phyloP scores from a whole-genome alignment of 441 rosid genomes.

The Gossypium aridum region DNA sequence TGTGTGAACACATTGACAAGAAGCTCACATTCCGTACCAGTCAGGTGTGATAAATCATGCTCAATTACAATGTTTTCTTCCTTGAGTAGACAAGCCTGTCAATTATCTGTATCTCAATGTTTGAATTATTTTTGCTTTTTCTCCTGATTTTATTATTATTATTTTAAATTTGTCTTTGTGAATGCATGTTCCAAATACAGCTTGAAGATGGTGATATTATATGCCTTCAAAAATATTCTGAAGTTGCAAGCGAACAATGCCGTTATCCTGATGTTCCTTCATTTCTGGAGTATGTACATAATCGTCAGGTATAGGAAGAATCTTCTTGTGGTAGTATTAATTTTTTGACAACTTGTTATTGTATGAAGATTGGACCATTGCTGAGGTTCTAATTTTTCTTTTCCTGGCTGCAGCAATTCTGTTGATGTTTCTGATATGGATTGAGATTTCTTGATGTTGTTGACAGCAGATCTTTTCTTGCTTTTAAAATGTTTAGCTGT shows the following conservation, averaged over 20 bases:
- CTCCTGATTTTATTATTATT: background rate
- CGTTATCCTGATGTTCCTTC: slow-evolving; percentile 60
- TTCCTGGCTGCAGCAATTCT: background rate
- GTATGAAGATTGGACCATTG: background rate
- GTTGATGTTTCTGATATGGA: background rate
- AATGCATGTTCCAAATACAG: slow-evolving; percentile 27
- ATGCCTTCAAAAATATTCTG: slow-evolving; percentile 50
- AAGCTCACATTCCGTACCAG: slow-evolving; percentile 37
- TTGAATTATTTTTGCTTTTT: background rate
- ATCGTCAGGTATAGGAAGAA: slow-evolving; percentile 44
- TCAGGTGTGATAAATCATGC: slow-evolving; percentile 38
- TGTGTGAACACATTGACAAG: slow-evolving; percentile 59
- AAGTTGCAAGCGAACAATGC: slow-evolving; percentile 30
- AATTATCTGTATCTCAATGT: background rate
- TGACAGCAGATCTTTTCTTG: background rate
- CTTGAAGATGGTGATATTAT: slow-evolving; percentile 71
- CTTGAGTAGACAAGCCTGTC: background rate
- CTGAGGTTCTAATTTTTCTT: background rate
- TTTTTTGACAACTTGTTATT: background rate
- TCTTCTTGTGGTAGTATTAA: background rate
- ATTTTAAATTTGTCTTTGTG: background rate
- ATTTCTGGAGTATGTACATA: slow-evolving; percentile 62
- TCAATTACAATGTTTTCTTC: slow-evolving; percentile 4
- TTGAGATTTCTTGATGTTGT: slow-evolving; percentile 5
- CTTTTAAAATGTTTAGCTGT: background rate